These are phyloP conservation scores for Puccinia triticina DNA, from an alignment of 1,284 basidiomycete species.

Conservation along the genomic window DNA sequence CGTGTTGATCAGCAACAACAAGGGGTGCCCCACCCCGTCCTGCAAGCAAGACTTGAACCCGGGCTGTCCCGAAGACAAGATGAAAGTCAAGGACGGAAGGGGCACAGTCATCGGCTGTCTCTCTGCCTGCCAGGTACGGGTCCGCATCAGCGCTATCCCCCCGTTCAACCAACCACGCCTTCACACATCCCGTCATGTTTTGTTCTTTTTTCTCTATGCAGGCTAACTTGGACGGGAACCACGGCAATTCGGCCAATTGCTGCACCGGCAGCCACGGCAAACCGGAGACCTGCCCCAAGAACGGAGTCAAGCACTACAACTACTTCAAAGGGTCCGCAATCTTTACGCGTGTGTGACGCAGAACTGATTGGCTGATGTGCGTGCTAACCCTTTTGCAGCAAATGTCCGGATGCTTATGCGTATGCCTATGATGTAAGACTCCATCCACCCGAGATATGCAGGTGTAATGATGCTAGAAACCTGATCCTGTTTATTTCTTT, in stretches of 20 bases:
- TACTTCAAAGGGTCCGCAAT: conserved; percentile 42
- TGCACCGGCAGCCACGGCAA: conserved; percentile 49
- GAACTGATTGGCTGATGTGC: neutral
- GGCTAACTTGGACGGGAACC: conserved; percentile 49
- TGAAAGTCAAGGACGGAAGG: conserved; percentile 41
- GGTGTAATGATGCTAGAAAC: neutral
- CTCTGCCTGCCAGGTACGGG: conserved; percentile 47
- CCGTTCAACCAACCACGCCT: neutral
- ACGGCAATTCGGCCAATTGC: conserved; percentile 50
- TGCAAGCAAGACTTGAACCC: conserved; percentile 53
- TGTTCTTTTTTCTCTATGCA: neutral
- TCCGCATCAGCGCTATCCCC: neutral
- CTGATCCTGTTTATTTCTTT: neutral
- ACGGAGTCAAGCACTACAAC: conserved; percentile 45
- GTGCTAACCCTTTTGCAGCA: neutral
- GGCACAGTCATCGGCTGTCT: conserved; percentile 47
- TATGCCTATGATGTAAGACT: conserved; percentile 53
- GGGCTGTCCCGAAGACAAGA: conserved; percentile 46
- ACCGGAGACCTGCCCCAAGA: conserved; percentile 50
- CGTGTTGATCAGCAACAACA: conserved; percentile 53
- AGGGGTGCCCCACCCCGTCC: conserved; percentile 44
- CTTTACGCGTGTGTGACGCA: neutral
- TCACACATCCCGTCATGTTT: neutral
- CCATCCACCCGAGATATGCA: neutral
- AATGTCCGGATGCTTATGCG: conserved; percentile 52